A percentile compares a stretch with the other conserved stretches of the same genome.
Conservation (phyloP, 805 yeast species). For the Kodamaea nitidulidarum region DNA sequence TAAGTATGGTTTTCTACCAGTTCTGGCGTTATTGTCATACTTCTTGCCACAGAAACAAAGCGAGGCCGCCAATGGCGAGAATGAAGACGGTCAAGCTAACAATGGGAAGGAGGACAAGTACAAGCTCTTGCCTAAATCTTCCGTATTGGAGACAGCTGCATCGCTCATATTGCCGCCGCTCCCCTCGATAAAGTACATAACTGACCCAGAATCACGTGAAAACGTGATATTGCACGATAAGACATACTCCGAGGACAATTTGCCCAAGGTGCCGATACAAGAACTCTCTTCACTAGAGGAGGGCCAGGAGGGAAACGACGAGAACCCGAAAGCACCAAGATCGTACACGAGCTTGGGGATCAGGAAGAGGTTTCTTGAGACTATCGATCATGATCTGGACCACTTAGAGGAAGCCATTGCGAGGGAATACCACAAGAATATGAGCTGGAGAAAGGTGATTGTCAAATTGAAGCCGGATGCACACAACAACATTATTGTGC, state of each 20-base stretch:
- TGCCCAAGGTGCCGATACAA: constrained; percentile 40
- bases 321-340: not conserved
- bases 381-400: constrained; percentile 36
- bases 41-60: constrained; percentile 42
- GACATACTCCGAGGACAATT: constrained; percentile 58
- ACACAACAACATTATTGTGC: constrained; percentile 85
- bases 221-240: constrained; percentile 79
- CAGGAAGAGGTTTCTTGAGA: constrained; percentile 19
- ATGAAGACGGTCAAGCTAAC: constrained; percentile 13
- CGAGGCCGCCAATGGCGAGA: constrained; percentile 16
- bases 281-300: not conserved
- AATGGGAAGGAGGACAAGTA: constrained; percentile 13
- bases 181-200: constrained; percentile 64
- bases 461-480: constrained; percentile 89
- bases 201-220: constrained; percentile 62
- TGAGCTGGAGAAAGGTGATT: constrained; percentile 89
- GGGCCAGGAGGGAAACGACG: not conserved
- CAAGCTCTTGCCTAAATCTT: constrained; percentile 56
- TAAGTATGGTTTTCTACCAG: constrained; percentile 20
- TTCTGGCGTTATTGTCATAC: constrained; percentile 37
- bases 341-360: constrained; percentile 12
- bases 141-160: constrained; percentile 75
- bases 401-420: constrained; percentile 77
- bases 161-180: constrained; percentile 75
- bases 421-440: constrained; percentile 75